A percentile compares a stretch with the other conserved stretches of the same genome.
phyloP scores from a whole-genome alignment of 768 basidiomycete species.

The Fomitopsis serialis region DNA sequence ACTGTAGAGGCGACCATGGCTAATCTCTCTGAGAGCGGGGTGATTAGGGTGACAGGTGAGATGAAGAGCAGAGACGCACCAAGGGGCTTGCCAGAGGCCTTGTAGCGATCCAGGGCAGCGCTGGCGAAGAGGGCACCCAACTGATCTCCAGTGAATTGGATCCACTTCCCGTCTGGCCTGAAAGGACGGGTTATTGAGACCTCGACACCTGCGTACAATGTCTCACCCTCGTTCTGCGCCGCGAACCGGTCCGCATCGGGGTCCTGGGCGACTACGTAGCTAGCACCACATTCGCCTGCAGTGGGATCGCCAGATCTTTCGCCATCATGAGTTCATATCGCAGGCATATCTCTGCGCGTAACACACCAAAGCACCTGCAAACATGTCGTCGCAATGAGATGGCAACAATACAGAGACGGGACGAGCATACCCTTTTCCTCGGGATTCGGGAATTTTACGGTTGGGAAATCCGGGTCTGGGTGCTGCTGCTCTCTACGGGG shows the following conservation, averaged over 20 bases:
- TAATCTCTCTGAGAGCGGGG: slow-evolving; percentile 41
- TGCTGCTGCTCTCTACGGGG: slow-evolving; percentile 62
- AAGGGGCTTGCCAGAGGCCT: slow-evolving; percentile 38
- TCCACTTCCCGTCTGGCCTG: slow-evolving; percentile 55
- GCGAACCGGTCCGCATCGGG: slow-evolving; percentile 84
- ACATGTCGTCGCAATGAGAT: neutral
- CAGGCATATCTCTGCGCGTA: neutral
- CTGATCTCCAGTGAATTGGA: slow-evolving; percentile 79
- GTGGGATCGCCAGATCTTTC: slow-evolving; percentile 69
- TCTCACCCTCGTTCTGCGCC: slow-evolving; percentile 65
- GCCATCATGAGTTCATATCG: neutral
- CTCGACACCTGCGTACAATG: neutral
- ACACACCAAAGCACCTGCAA: neutral
- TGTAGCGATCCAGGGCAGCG: slow-evolving; percentile 39
- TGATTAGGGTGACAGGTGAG: slow-evolving; percentile 4
- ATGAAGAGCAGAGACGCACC: slow-evolving; percentile 19
- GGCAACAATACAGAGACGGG: neutral
- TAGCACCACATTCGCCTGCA: slow-evolving; percentile 46
- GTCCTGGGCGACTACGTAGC: slow-evolving; percentile 82
- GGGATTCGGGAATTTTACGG: slow-evolving; percentile 83
- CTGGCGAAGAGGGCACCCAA: slow-evolving; percentile 58
- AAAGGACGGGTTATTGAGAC: neutral
- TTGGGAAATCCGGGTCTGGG: slow-evolving; percentile 84
- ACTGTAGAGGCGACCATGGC: slow-evolving; percentile 89
- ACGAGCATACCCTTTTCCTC: slow-evolving; percentile 69